phyloP scores from a whole-genome alignment of 305 asterid genomes.

The Petunia hybrid region DNA sequence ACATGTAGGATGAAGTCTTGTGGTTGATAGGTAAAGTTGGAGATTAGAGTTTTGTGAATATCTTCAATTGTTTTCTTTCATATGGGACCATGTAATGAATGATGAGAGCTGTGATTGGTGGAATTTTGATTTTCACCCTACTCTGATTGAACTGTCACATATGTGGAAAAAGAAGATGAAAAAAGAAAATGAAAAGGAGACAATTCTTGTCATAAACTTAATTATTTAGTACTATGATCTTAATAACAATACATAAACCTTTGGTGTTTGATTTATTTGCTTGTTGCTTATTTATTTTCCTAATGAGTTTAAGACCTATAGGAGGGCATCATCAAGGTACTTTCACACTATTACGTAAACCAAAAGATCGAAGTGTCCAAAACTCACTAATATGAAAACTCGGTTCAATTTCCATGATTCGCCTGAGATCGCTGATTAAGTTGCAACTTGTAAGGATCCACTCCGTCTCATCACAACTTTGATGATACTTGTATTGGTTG shows the following conservation, averaged over 20 bases:
- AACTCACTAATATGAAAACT: too few species aligned
- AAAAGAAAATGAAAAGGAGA: not conserved
- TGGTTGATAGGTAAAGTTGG: conserved; percentile 38
- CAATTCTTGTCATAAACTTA: not conserved
- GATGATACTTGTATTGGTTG: too few species aligned
- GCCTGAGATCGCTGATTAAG: too few species aligned
- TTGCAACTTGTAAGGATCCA: too few species aligned
- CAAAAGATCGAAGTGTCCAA: too few species aligned
- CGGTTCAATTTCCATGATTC: too few species aligned
- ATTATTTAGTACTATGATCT: not conserved
- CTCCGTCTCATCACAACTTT: too few species aligned
- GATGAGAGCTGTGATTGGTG: not conserved
- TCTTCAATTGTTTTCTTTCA: not conserved
- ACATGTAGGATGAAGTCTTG: conserved; percentile 34
- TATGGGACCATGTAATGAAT: conserved; percentile 28
- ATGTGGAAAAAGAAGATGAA: not conserved
- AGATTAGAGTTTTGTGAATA: conserved; percentile 25
- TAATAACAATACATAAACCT: not conserved
- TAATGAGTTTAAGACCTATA: not conserved
- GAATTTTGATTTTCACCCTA: not conserved
- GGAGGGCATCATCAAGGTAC: too few species aligned
- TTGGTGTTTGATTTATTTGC: not conserved
- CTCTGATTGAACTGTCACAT: not conserved
- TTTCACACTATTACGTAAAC: too few species aligned
- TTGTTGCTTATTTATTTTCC: not conserved